phyloP scores from a whole-genome alignment of 176 grass and related monocot genomes.

The Zea mays region DNA sequence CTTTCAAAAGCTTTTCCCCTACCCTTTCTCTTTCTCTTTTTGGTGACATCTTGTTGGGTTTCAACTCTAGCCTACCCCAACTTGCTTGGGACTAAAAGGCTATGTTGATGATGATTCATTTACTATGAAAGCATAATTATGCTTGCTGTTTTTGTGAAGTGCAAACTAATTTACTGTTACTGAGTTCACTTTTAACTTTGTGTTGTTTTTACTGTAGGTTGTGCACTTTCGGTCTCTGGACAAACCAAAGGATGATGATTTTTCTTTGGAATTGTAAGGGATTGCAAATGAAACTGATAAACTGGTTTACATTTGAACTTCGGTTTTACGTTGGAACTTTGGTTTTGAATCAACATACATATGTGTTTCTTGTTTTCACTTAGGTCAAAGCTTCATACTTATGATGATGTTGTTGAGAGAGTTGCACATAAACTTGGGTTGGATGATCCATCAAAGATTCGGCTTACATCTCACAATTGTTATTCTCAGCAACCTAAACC shows the following conservation, averaged over 20 bases:
- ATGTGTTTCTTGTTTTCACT: constrained; percentile 15
- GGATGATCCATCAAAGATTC: constrained; percentile 90
- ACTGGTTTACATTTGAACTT: no score
- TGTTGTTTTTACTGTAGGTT: constrained; percentile 50
- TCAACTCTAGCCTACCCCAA: no score
- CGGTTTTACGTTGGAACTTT: neutral
- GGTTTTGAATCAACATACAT: constrained; percentile 23
- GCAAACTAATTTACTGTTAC: constrained; percentile 10
- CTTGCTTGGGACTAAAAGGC: no score
- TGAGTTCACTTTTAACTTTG: neutral
- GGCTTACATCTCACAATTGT: constrained; percentile 97
- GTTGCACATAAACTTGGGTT: constrained; percentile 72
- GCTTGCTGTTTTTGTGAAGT: constrained; percentile 5
- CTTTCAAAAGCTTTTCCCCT: no score
- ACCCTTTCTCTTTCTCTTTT: no score
- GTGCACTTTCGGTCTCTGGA: constrained; percentile 89
- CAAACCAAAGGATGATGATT: constrained; percentile 95
- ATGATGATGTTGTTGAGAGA: constrained; percentile 95
- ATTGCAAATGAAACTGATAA: constrained; percentile 11
- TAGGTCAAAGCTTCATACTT: constrained; percentile 89
- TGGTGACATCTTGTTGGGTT: no score
- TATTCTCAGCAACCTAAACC: constrained; percentile 99
- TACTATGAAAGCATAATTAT: constrained; percentile 3
- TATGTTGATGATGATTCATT: neutral
- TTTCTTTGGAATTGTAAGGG: constrained; percentile 89